Conservation (phyloP, 1,284 basidiomycete genomes). For the Pseudozyma flocculosa region DNA sequence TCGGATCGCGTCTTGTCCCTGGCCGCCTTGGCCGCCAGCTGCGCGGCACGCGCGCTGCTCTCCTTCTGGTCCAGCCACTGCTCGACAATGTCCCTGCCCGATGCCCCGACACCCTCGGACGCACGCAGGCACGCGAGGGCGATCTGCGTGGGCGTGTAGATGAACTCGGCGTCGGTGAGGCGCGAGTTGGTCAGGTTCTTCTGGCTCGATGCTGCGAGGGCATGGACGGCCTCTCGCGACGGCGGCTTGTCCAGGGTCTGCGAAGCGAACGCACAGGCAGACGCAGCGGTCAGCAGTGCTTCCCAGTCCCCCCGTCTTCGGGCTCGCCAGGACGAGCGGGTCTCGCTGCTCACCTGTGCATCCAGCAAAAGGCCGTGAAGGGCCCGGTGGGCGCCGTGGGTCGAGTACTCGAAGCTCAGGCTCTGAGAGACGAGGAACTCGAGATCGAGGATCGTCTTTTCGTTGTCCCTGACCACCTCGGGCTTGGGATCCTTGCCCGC, state of each 20-base stretch:
- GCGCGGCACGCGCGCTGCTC: constrained; percentile 1
- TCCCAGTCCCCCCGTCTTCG: too few species aligned
- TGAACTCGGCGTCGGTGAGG: constrained; percentile 85
- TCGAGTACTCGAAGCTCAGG: constrained; percentile 85
- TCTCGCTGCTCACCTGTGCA: constrained; percentile 64
- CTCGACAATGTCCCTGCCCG: constrained; percentile 63
- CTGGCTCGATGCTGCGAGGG: constrained; percentile 23
- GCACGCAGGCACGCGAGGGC: constrained; percentile 72
- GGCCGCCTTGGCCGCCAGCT: constrained; percentile 5
- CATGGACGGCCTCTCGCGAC: constrained; percentile 21
- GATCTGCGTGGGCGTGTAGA: constrained; percentile 90
- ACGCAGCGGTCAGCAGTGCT: too few species aligned
- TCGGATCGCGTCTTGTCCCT: constrained; percentile 6
- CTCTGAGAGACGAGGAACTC: constrained; percentile 95
- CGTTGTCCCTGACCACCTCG: constrained; percentile 65
- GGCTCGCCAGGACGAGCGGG: too few species aligned
- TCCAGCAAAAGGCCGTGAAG: constrained; percentile 89
- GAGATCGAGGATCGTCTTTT: constrained; percentile 81
- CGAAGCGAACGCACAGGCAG: too few species aligned
- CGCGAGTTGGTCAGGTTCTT: constrained; percentile 63
- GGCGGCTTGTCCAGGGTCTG: constrained; percentile 35
- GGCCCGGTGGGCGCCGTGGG: constrained; percentile 85
- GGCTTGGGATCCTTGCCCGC: constrained; percentile 64
- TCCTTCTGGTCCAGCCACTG: constrained; percentile 63
- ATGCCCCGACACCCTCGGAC: background rate